Conservation (phyloP, 495 filamentous ascomycete species). For the Evernia prunastri region DNA sequence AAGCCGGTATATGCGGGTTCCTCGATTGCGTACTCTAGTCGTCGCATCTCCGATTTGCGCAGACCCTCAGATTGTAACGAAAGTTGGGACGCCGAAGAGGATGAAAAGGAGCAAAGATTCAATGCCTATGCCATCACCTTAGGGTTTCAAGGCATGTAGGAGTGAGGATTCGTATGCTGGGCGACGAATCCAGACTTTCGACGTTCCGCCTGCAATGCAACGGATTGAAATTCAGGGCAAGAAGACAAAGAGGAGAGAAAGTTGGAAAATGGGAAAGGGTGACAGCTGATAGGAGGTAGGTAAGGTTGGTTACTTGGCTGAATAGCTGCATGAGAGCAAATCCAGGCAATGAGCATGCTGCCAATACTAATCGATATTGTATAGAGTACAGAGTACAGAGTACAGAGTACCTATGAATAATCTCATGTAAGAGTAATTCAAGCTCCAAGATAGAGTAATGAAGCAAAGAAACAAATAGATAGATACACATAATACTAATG, state of each 20-base stretch:
- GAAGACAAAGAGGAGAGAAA: neutral
- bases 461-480: neutral
- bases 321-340: neutral
- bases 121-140: no score
- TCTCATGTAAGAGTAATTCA: no score
- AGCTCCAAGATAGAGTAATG: no score
- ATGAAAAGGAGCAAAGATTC: no score
- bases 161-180: neutral
- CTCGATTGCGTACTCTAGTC: constrained; percentile 1
- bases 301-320: neutral
- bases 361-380: neutral
- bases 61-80: neutral
- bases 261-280: no score
- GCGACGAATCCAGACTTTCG: neutral
- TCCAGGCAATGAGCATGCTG: neutral
- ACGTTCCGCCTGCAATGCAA: neutral
- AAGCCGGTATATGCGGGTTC: neutral
- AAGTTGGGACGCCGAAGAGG: neutral
- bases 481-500: no score
- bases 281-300: no score
- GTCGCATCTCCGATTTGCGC: neutral
- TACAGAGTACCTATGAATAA: no score
- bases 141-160: neutral
- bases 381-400: neutral
- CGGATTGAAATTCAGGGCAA: neutral